phyloP scores from a whole-genome alignment of 257 asterid species.

The Knoxia roxburghii region DNA sequence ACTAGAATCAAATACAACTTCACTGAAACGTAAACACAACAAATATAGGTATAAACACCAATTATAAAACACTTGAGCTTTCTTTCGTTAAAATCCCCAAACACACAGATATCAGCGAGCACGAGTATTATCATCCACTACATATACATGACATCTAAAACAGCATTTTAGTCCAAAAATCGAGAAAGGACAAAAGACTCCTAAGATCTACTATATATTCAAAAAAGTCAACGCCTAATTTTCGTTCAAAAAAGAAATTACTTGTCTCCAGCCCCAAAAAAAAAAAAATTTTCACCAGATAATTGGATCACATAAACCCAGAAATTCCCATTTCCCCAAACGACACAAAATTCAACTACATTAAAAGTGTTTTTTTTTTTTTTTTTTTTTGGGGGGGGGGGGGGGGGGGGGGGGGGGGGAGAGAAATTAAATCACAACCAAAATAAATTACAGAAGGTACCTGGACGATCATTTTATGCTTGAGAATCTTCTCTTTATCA shows the following conservation, averaged over 20 bases:
- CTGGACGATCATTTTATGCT: slow-evolving; percentile 93
- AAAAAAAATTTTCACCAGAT: not conserved
- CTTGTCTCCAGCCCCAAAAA: not conserved
- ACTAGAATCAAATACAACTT: not conserved
- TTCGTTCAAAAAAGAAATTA: not conserved
- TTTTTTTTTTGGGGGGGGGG: no score
- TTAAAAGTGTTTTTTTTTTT: no score
- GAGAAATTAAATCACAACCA: no score
- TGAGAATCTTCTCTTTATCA: slow-evolving; percentile 84
- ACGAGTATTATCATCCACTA: not conserved
- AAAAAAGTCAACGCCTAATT: not conserved
- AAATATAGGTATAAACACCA: no score
- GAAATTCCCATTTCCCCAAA: not conserved
- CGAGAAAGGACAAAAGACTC: not conserved
- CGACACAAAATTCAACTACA: not conserved
- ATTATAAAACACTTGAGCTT: not conserved
- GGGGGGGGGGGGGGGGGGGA: no score
- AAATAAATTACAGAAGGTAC: slow-evolving; percentile 18
- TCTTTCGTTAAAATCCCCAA: not conserved
- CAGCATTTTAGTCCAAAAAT: not conserved
- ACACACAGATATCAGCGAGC: not conserved
- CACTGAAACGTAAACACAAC: no score
- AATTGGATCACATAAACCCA: not conserved
- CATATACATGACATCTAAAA: not conserved
- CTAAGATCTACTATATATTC: not conserved